Evolutionary conservation across 1,284 basidiomycete genomes (phyloP), one percentile per base, ranked within the genome.

Genomic region (Cutaneotrichosporon spelunceum): DNA sequence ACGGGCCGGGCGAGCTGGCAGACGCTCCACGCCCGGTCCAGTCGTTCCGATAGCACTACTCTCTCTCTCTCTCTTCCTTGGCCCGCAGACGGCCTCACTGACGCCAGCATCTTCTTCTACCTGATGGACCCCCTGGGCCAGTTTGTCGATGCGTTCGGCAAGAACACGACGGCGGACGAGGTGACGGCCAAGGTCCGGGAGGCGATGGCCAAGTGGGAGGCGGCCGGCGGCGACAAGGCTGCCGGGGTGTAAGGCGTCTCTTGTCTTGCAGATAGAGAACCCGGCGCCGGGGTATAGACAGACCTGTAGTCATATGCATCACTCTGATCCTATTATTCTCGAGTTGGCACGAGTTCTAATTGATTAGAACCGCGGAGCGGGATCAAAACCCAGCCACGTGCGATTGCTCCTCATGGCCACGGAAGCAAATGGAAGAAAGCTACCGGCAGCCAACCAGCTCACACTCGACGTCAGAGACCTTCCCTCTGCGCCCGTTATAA

Each of bases 121-220:
- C 84, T 99, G 36, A 97, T 99, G 93, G 93, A 98, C 74, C 95
- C 96, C 1, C 80, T 87, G 9, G 95, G 95, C 21, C 84, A 89
- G 73, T 99, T 98, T 70, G 92, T 98, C 2, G 94, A 99, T 71
- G 95, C 96, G 3, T 98, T 98, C 76, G 96, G 95, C 13, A 92
- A 96, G 81, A 85, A 84, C 57, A 87, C 85, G 57, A 85, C 84
- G 0, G 83, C 85, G 5, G 84, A 88, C 39, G 89, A 93, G 39
- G 88, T 95, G 16, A 73, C 77, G 10, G 69, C 67, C 27, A 85
- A 85, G 74, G 80, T 83, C 2, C 75, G 79, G 57, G 79, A 79
- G 50, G 83, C 82, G 44, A 79, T 85, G 59, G 70, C 74, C 54
- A 80, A 82, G 69, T 85, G 82, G 82, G 78, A 82, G 52, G 70